Conservation (phyloP, 345 rosid species). For the Acer saccharum region DNA sequence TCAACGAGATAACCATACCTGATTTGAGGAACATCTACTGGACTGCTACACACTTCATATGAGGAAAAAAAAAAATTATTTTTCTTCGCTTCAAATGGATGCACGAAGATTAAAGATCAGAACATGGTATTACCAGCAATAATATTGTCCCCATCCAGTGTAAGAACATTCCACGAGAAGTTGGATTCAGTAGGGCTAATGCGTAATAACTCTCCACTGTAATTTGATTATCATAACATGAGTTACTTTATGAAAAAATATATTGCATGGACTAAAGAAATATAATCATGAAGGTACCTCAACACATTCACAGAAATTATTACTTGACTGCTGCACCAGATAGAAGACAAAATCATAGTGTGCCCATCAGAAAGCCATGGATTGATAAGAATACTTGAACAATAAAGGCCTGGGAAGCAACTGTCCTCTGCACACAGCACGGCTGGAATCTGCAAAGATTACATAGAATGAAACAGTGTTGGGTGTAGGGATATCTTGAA, state of each 20-base stretch:
- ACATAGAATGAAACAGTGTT: constrained; percentile 13
- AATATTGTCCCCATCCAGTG: constrained; percentile 72
- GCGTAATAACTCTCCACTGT: constrained; percentile 68
- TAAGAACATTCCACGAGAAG: constrained; percentile 68
- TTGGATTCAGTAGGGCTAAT: constrained; percentile 67
- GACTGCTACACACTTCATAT: constrained; percentile 79
- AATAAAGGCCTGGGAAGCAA: constrained; percentile 88
- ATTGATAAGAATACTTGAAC: constrained; percentile 43
- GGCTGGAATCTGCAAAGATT: constrained; percentile 60
- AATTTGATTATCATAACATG: constrained; percentile 25
- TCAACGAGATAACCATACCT: constrained; percentile 62
- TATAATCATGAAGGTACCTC: constrained; percentile 43
- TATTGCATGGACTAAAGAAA: not conserved
- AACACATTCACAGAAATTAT: constrained; percentile 64
- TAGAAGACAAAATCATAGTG: constrained; percentile 71
- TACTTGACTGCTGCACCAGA: constrained; percentile 72
- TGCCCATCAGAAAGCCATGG: constrained; percentile 96
- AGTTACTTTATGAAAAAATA: constrained; percentile 8
- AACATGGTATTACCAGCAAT: constrained; percentile 65
- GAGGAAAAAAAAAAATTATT: constrained; percentile 7
- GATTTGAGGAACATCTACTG: constrained; percentile 69
- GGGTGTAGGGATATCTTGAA: not conserved
- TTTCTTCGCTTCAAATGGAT: constrained; percentile 6
- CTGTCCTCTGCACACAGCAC: constrained; percentile 70
- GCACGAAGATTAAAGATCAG: constrained; percentile 7